These are phyloP conservation scores for Funneliformis caledonium DNA, from an alignment of 371 early-diverging fungal genomes.

Conservation along the genomic window DNA sequence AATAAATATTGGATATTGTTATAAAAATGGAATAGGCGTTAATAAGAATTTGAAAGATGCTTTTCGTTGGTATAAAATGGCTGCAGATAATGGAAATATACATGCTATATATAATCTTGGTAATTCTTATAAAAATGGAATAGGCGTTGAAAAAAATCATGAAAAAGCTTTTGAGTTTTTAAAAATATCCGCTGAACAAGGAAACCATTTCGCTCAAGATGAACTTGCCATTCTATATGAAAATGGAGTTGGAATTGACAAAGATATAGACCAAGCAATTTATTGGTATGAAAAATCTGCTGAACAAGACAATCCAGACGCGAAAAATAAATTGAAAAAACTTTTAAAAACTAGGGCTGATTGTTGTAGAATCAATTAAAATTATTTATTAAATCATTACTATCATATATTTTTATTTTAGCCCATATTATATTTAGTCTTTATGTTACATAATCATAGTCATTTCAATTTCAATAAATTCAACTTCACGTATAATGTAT, in stretches of 20 bases:
- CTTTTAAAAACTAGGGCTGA: too few relatives aligned
- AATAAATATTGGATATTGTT: not conserved
- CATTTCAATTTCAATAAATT: too few relatives aligned
- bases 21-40: not conserved
- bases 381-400: too few relatives aligned
- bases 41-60: not conserved
- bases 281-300: not conserved
- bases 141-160: not conserved
- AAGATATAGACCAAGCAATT: constrained; percentile 6
- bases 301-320: not conserved
- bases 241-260: not conserved
- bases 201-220: not conserved
- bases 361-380: too few relatives aligned
- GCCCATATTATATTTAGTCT: too few relatives aligned
- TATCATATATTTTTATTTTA: too few relatives aligned
- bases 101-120: not conserved
- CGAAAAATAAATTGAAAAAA: not conserved
- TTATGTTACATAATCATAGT: too few relatives aligned
- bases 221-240: not conserved
- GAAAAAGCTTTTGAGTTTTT: constrained; percentile 1
- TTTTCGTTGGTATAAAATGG: constrained; percentile 11
- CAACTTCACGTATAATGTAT: too few relatives aligned
- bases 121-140: not conserved
- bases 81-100: not conserved
- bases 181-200: constrained; percentile 14